Base-by-base conservation (phyloP, 257 asterid species). In the Primulina tabacum region DNA sequence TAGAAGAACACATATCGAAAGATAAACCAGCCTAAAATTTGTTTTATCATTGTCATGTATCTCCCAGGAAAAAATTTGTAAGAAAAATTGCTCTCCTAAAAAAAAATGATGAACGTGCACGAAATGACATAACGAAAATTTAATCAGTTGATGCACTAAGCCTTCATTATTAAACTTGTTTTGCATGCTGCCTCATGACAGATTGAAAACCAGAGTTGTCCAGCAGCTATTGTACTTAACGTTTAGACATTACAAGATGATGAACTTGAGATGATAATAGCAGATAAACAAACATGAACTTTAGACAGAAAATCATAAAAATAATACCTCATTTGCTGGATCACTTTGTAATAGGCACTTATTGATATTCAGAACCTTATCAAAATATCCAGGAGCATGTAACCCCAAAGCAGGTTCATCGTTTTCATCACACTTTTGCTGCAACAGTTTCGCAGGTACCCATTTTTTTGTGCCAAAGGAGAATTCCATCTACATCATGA, bases 361-460 rank as follows among this genome's bases (percentile, higher is more conserved):
- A 59, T 83, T 60, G 60, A 93, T 83, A 75, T 93, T 83, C 66
- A 93, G 83, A 81, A 93, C 92, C 88, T 90, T 93, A 79, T 93
- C 97, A 69, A 81, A 93, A 83, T 83, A 90, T 5, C 98, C 98
- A 72, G 98, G 98, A 65, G 88, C 96, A 80, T 93, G 98, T 80
- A 93, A 80, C 66, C 98, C 98, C 86, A 93, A 82, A 69, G 98
- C 88, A 85, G 77, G 80, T 77, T 43, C 73, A 53, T 76, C 55
- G 60, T 77, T 81, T 68, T 76, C 89, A 66, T 82, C 78, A 69
- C 35, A 10, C 65, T 84, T 88, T 71, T 79, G 88, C 57, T 79
- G 80, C 57, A 90, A 74, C 60, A 77, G 68, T 67, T 93, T 96
- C 32, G 69, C 80, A 58, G 97, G 96, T 64, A 93, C 82, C 98